Base-by-base conservation (phyloP, 2,329 filamentous ascomycete species). In the Bipolaris sorokiniana region DNA sequence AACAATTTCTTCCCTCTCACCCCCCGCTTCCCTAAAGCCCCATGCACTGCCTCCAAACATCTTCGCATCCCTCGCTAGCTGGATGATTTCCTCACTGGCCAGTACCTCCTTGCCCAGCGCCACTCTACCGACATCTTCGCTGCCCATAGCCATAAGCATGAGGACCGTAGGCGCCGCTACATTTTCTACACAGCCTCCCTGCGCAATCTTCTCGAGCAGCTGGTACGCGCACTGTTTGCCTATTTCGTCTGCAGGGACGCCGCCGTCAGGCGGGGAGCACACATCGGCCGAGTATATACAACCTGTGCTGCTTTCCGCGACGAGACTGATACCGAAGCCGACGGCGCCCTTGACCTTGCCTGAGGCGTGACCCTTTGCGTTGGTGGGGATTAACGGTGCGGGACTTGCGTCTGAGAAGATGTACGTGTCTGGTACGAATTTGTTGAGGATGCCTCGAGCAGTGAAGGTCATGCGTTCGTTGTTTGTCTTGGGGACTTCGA, bases 71-170 rank as follows among this genome's bases (percentile, higher is more conserved):
- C 95, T 84, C 10, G 91, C 93, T 51, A 97, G 79, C 48, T 87
- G 86, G 54, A 99, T 84, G 51, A 92, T 82, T 58, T 91, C 89
- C 73, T 97, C 91, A 2, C 88, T 90, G 0, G 88, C 93, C 44
- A 98, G 78, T 0, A 97, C 87, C 45, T 94, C 90, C 67, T 87
- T 88, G 31, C 93, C 92, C 56, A 99, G 74, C 61, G 91, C 86
- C 64, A 99, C 76, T 57, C 95, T 85, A 4, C 95, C 95, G 13
- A 99, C 92, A 76, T 99, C 95, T 74, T 98, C 95, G 1, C 90
- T 91, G 0, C 95, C 95, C 95, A 99, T 98, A 33, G 93, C 92
- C 95, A 99, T 99, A 61, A 99, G 81, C 16, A 88, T 90, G 51
- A 99, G 77, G 63, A 97, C 84, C 0, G 89, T 94, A 3, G 86